These are phyloP conservation scores for Colletotrichum horii DNA, from an alignment of 2,329 filamentous ascomycete species.

Conservation along the genomic window DNA sequence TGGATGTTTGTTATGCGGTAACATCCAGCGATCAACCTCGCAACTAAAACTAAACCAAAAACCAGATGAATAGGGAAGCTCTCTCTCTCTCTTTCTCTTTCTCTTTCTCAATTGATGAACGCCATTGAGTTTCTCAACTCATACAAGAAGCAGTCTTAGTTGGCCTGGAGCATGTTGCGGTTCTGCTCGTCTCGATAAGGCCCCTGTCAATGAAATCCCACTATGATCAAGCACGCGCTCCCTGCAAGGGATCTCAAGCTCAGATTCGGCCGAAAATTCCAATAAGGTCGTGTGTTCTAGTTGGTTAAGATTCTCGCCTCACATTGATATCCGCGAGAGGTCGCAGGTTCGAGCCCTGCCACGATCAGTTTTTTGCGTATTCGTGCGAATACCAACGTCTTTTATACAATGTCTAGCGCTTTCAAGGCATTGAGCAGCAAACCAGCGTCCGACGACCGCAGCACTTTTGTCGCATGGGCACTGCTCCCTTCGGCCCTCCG, in stretches of 20 bases:
- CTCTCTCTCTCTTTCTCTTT: neutral
- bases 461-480: neutral
- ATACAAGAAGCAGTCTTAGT: neutral
- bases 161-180: neutral
- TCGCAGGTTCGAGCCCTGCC: conserved; percentile 24
- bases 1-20: neutral
- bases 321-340: conserved; percentile 13
- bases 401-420: neutral
- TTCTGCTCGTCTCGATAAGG: neutral
- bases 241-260: accelerated
- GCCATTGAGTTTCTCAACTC: neutral
- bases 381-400: neutral
- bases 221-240: neutral
- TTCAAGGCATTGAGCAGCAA: too few species aligned
- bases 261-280: accelerated
- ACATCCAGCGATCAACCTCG: neutral
- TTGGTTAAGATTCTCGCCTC: conserved; percentile 22
- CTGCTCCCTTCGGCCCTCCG: too few species aligned
- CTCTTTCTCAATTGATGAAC: neutral
- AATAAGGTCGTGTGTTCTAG: conserved; percentile 21
- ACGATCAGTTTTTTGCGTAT: conserved; percentile 6
- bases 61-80: neutral
- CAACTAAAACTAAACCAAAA: neutral
- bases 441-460: neutral
- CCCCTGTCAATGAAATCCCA: neutral